Percentiles rank a stretch among this genome's conserved stretches.
phyloP scores from a whole-genome alignment of 2,329 filamentous ascomycete species.

The Fusarium sacchari region DNA sequence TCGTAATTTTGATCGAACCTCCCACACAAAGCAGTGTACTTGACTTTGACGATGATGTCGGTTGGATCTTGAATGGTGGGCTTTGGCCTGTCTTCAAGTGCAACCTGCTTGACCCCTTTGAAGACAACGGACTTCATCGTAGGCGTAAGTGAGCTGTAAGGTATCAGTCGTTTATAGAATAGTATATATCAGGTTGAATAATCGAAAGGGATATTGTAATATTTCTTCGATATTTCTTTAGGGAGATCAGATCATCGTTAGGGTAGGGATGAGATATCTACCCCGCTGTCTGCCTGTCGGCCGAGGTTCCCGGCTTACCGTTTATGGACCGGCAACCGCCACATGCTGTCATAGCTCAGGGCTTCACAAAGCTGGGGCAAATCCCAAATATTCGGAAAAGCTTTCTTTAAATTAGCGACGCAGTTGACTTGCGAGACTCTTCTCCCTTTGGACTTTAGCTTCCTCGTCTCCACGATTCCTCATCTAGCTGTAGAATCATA shows the following conservation, averaged over 20 bases:
- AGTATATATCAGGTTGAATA: fast-evolving
- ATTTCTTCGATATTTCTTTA: fast-evolving
- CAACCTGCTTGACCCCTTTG: conserved; percentile 10
- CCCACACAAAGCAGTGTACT: conserved; percentile 24
- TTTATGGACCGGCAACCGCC: not conserved
- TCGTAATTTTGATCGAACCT: not conserved
- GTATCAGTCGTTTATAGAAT: fast-evolving
- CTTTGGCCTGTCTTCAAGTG: conserved; percentile 9
- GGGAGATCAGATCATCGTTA: not conserved
- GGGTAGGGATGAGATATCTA: not conserved
- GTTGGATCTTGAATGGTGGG: not conserved
- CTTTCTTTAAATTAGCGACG: not conserved
- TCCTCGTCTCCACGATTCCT: not conserved
- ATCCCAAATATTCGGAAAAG: not conserved
- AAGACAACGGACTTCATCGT: conserved; percentile 26
- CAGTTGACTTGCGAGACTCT: too few species aligned
- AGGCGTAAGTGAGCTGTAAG: fast-evolving
- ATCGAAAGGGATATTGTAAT: too few species aligned
- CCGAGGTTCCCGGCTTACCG: not conserved
- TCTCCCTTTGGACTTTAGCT: not conserved
- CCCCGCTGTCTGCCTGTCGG: not conserved
- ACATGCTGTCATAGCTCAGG: not conserved
- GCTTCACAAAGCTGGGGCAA: not conserved
- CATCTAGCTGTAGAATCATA: not conserved
- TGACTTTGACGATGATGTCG: conserved; percentile 23